Evolutionary conservation across 2,329 filamentous ascomycete genomes (phyloP).

Genomic region (Orbilia oligospora): DNA sequence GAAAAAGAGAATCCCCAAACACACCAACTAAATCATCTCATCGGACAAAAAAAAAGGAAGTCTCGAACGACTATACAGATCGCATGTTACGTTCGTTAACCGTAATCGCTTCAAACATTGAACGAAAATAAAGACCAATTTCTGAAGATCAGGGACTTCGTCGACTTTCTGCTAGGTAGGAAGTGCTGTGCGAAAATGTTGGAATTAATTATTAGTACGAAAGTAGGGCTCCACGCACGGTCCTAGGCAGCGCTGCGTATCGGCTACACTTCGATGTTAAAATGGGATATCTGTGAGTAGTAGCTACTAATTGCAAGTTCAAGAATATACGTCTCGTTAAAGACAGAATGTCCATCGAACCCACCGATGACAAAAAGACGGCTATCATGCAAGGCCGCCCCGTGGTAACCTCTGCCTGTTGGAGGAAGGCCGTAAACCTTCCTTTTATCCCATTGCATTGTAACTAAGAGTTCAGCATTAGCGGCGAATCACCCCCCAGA

Average conservation of each 20-base stretch:
- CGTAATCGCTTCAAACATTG: slow-evolving; percentile 55
- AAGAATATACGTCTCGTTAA: slow-evolving; percentile 77
- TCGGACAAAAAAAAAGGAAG: background rate
- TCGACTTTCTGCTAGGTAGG: slow-evolving; percentile 20
- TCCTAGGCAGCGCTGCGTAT: slow-evolving; percentile 38
- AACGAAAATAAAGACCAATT: slow-evolving; percentile 41
- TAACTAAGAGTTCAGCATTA: slow-evolving; percentile 68
- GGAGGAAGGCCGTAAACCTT: slow-evolving; percentile 76
- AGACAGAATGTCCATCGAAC: slow-evolving; percentile 76
- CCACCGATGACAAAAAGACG: slow-evolving; percentile 77
- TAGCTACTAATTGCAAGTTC: slow-evolving; percentile 80
- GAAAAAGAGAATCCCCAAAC: slow-evolving; percentile 9
- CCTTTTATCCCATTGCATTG: slow-evolving; percentile 80
- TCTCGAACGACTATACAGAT: slow-evolving; percentile 21
- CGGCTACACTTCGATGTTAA: slow-evolving; percentile 76
- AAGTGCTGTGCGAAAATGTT: slow-evolving; percentile 1
- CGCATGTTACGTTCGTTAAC: slow-evolving; percentile 48
- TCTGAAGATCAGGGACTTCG: slow-evolving; percentile 48
- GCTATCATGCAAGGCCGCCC: slow-evolving; percentile 76
- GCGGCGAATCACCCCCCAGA: background rate
- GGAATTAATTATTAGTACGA: slow-evolving; percentile 45
- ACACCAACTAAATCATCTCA: background rate
- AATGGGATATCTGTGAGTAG: slow-evolving; percentile 81
- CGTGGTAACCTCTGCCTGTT: slow-evolving; percentile 77
- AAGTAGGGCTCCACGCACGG: slow-evolving; percentile 64